Evolutionary conservation across 257 asterid species (phyloP).

Genomic region (Mentha longifolia): DNA sequence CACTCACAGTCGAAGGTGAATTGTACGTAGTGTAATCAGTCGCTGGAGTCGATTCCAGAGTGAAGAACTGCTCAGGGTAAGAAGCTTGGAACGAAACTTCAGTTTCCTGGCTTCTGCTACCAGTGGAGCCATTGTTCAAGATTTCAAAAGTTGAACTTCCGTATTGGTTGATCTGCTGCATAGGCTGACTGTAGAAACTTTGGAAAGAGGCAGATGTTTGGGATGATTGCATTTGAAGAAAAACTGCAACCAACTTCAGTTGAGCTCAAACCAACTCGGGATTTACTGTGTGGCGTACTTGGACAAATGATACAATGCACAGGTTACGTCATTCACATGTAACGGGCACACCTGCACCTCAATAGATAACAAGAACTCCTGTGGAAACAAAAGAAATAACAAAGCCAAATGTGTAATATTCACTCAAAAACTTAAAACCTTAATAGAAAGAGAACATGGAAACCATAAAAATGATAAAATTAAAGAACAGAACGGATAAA

Average conservation of each 20-base stretch:
- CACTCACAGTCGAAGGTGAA: conserved; percentile 69
- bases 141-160: conserved; percentile 50
- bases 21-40: conserved; percentile 42
- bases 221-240: conserved; percentile 65
- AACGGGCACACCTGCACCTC: conserved; percentile 22
- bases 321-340: conserved; percentile 19
- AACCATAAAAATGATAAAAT: conserved; percentile 31
- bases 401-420: not conserved
- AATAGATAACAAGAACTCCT: conserved; percentile 21
- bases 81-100: conserved; percentile 59
- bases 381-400: conserved; percentile 2
- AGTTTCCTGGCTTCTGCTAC: conserved; percentile 53
- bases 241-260: conserved; percentile 27
- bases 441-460: conserved; percentile 8
- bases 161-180: conserved; percentile 52
- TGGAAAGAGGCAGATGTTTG: conserved; percentile 54
- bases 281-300: not conserved
- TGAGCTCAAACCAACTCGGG: not conserved
- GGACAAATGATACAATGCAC: not conserved
- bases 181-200: conserved; percentile 52
- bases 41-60: conserved; percentile 84
- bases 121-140: conserved; percentile 57
- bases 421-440: conserved; percentile 12
- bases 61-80: conserved; percentile 62
- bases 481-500: conserved; percentile 33